Evolutionary conservation across 371 early-diverging fungal genomes (phyloP), one percentile per base, ranked within the genome.

Genomic region (Chytridium lagenaria): DNA sequence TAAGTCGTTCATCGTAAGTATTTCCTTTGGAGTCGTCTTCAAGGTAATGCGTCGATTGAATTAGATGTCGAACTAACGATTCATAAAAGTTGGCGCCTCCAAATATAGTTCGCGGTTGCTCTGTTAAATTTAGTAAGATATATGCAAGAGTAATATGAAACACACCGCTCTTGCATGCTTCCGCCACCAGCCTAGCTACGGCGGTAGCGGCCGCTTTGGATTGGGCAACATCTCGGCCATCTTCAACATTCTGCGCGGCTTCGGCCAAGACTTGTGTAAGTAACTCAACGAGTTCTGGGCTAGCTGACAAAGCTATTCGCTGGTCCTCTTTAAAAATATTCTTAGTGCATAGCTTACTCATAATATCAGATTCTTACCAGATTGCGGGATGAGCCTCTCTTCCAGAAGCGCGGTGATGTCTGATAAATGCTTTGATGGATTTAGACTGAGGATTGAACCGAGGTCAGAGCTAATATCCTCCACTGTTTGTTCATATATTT

Each of bases 1-100:
- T 71, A 15, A 79, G 72, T 5, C 65, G 23, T 31, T 74, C 59
- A 26, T 74, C 63, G 23, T 28, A 3, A 7, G 61, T 61, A 7
- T 28, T 34, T 3, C 36, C 36, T 34, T 31, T 37, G 23, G 30
- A 15, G 15, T 57, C 68, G 51, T 77, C 68, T 59, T 36, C 10
- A 2, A 38, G 36, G n/a, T 59, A 16, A 28, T 36, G n/a, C 5
- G 50, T 51, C 26, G 52, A 33, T 22, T 22, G 30, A 31, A 28
- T 72, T 50, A 39, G 59, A 67, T 30, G 38, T 22, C 38, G 55
- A 30, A 33, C 44, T 57, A 38, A n/a, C 57, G 31, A 67, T 5
- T n/a, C 19, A 16, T 33, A 12, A 31, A 37, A 7, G 44, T 7
- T 15, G 15, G 68, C 36, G 12, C 16, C 39, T 22, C 61, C 61